Conservation (phyloP, 345 rosid genomes). For the Combretum micranthum region DNA sequence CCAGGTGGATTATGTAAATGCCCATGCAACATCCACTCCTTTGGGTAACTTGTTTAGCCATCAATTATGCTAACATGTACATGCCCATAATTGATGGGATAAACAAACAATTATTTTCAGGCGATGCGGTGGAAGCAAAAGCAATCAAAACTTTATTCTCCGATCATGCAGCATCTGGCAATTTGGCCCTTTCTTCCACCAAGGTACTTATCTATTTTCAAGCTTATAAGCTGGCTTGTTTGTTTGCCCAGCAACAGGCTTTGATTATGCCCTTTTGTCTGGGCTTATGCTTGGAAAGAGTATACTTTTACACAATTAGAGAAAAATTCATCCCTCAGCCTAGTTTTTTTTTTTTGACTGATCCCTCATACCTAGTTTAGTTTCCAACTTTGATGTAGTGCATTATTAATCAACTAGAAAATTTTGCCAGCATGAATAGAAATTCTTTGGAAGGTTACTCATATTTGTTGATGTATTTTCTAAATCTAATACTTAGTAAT, state of each 20-base stretch:
- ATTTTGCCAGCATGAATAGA: too few relatives aligned
- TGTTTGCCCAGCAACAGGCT: too few relatives aligned
- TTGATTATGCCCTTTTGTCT: not conserved
- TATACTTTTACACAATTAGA: too few relatives aligned
- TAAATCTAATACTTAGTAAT: too few relatives aligned
- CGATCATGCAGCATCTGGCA: slow-evolving; percentile 72
- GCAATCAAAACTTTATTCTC: slow-evolving; percentile 67
- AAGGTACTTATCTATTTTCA: slow-evolving; percentile 40
- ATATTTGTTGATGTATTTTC: too few relatives aligned
- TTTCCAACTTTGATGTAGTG: too few relatives aligned
- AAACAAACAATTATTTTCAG: slow-evolving; percentile 24
- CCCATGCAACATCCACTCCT: slow-evolving; percentile 96
- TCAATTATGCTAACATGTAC: not conserved
- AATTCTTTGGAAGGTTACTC: too few relatives aligned
- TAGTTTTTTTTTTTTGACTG: too few relatives aligned
- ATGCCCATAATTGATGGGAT: not conserved
- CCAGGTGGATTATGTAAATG: slow-evolving; percentile 84
- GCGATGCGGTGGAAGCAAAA: slow-evolving; percentile 83
- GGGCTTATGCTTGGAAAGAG: not conserved
- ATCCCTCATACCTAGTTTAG: too few relatives aligned
- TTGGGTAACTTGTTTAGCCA: slow-evolving; percentile 44
- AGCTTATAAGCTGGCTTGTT: not conserved
- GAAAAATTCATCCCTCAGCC: too few relatives aligned
- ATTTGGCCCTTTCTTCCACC: slow-evolving; percentile 85
- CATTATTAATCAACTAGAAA: too few relatives aligned